Conservation (phyloP, 352 stramenopile genomes). For the Pythium apleroticum region DNA sequence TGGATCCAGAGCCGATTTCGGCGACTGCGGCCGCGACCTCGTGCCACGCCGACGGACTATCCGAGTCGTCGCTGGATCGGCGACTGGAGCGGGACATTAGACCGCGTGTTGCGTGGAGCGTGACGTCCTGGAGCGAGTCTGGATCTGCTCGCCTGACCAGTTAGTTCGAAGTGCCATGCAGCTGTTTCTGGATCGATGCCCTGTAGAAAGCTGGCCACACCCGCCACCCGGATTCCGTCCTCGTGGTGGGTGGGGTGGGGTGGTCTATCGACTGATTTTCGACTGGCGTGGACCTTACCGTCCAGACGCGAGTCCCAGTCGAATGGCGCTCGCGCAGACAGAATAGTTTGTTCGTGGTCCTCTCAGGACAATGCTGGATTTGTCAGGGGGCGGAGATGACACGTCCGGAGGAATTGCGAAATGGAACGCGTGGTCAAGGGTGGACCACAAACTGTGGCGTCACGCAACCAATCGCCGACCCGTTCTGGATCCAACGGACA, state of each 20-base stretch:
- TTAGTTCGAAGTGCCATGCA: slow-evolving; percentile 24
- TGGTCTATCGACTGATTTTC: not conserved
- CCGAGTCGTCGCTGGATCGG: slow-evolving; percentile 8
- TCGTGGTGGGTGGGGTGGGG: slow-evolving; percentile 1
- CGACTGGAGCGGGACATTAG: not conserved
- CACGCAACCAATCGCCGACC: slow-evolving; percentile 11
- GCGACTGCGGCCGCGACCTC: slow-evolving; percentile 25
- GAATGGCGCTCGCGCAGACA: not conserved
- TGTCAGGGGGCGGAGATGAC: not conserved
- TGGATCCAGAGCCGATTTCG: slow-evolving; percentile 20
- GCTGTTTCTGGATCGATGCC: slow-evolving; percentile 20
- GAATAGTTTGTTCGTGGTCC: not conserved
- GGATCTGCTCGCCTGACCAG: slow-evolving; percentile 1
- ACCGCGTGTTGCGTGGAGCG: slow-evolving; percentile 6
- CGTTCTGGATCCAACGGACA: slow-evolving; percentile 4
- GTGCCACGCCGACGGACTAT: slow-evolving; percentile 16
- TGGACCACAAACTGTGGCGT: slow-evolving; percentile 8
- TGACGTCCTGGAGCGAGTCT: slow-evolving; percentile 6
- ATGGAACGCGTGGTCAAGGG: slow-evolving; percentile 6
- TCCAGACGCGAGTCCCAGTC: not conserved
- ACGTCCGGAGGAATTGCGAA: slow-evolving; percentile 5
- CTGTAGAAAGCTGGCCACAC: slow-evolving; percentile 24
- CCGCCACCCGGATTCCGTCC: slow-evolving; percentile 14
- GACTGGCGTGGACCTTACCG: not conserved
- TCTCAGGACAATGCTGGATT: not conserved